Conservation (phyloP, 139 green algal genomes). For the Chlamydomonas incerta region DNA sequence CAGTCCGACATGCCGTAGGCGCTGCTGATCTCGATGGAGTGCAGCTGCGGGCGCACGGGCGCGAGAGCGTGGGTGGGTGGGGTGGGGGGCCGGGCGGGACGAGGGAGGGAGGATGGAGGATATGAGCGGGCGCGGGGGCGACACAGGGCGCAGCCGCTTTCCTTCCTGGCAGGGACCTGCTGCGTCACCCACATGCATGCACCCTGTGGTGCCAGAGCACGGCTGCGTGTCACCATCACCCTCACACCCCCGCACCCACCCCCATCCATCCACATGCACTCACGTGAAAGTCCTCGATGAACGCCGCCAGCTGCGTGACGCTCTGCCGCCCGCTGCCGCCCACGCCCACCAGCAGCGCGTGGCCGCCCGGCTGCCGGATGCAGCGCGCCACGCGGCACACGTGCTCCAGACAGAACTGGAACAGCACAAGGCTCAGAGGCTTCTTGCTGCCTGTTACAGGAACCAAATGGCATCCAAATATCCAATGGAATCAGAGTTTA, state of each 20-base stretch:
- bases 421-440: constrained; percentile 78
- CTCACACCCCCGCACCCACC: too few species aligned
- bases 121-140: too few species aligned
- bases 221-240: too few species aligned
- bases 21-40: constrained; percentile 73
- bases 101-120: too few species aligned
- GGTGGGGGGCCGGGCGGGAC: not conserved
- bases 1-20: constrained; percentile 73
- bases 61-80: not conserved
- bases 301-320: constrained; percentile 74
- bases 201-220: too few species aligned
- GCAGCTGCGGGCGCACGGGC: constrained; percentile 51
- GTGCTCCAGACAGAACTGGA: constrained; percentile 81
- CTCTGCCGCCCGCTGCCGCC: constrained; percentile 74
- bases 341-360: constrained; percentile 79
- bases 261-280: not conserved
- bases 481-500: not conserved
- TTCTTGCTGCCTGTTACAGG: constrained; percentile 71
- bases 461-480: too few species aligned
- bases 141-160: too few species aligned
- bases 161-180: too few species aligned
- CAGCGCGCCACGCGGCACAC: constrained; percentile 70
- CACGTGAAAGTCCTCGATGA: constrained; percentile 74
- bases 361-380: constrained; percentile 74
- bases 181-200: too few species aligned